A percentile compares a stretch with the other conserved stretches of the same genome.
These are phyloP conservation scores for Cinnamomum chago DNA, from an alignment of 164 flowering plant species.

Conservation along the genomic window DNA sequence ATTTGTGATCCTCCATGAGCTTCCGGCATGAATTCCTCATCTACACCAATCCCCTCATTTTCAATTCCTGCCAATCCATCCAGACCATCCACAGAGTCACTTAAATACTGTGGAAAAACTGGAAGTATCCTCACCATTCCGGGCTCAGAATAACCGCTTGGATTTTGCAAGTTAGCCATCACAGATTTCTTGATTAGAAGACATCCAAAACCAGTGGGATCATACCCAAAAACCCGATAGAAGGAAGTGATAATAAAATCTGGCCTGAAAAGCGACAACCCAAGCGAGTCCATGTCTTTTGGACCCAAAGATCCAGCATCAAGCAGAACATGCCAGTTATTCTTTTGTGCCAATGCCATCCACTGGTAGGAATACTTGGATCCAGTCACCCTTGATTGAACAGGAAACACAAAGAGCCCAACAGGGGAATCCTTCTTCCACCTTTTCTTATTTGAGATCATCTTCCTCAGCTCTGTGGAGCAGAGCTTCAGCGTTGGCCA, in stretches of 20 bases:
- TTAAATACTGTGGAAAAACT: slow-evolving; percentile 54
- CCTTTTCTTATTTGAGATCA: slow-evolving; percentile 39
- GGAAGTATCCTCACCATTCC: slow-evolving; percentile 72
- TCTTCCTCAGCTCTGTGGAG: slow-evolving; percentile 50
- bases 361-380: slow-evolving; percentile 76
- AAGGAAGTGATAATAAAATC: slow-evolving; percentile 84
- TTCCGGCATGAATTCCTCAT: slow-evolving; percentile 35
- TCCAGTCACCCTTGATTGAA: slow-evolving; percentile 84
- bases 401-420: slow-evolving; percentile 88
- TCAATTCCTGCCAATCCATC: slow-evolving; percentile 42
- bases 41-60: slow-evolving; percentile 24
- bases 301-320: slow-evolving; percentile 89
- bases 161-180: slow-evolving; percentile 54
- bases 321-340: slow-evolving; percentile 91
- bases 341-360: slow-evolving; percentile 88
- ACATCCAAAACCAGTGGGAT: slow-evolving; percentile 90
- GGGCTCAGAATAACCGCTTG: slow-evolving; percentile 48
- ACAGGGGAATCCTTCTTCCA: slow-evolving; percentile 51
- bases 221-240: slow-evolving; percentile 76
- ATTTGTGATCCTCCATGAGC: slow-evolving; percentile 34
- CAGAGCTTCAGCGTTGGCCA: slow-evolving; percentile 69
- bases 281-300: slow-evolving; percentile 92
- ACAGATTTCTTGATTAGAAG: slow-evolving; percentile 81
- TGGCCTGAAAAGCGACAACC: slow-evolving; percentile 78
- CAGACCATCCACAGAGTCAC: slow-evolving; percentile 57